These are phyloP conservation scores for Coleophoma eucalyptorum DNA, from an alignment of 2,329 filamentous ascomycete species.

Conservation along the genomic window DNA sequence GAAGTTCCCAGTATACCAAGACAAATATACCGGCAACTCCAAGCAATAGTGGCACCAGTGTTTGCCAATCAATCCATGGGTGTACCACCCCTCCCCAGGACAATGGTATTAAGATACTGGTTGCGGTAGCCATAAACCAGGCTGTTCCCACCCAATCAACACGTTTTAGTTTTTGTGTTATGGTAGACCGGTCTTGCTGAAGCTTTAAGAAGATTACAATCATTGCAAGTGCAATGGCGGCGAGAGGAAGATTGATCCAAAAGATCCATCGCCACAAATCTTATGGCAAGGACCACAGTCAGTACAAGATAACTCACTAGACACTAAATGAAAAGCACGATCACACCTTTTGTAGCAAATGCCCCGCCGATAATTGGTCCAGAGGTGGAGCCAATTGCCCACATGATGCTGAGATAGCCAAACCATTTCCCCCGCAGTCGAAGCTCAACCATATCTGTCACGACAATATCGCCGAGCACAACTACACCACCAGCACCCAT, in stretches of 20 bases:
- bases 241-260: conserved; percentile 10
- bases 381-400: conserved; percentile 15
- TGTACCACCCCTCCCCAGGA: conserved; percentile 61
- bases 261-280: conserved; percentile 17
- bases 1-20: conserved; percentile 47
- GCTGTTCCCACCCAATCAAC: conserved; percentile 58
- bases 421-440: conserved; percentile 32
- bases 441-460: conserved; percentile 37
- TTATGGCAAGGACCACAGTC: conserved; percentile 7
- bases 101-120: conserved; percentile 53
- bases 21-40: conserved; percentile 43
- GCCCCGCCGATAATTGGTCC: conserved; percentile 21
- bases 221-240: neutral
- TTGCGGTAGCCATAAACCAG: conserved; percentile 56
- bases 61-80: conserved; percentile 54
- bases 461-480: conserved; percentile 35
- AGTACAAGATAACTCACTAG: neutral
- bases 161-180: neutral
- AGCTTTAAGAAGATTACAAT: neutral
- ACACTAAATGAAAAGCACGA: neutral
- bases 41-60: conserved; percentile 53
- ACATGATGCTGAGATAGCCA: conserved; percentile 21
- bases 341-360: conserved; percentile 18
- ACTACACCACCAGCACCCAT: conserved; percentile 43
- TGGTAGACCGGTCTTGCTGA: neutral